Evolutionary conservation across 176 grass and related monocot genomes (phyloP).

Genomic region (Bothriochloa decipiens): DNA sequence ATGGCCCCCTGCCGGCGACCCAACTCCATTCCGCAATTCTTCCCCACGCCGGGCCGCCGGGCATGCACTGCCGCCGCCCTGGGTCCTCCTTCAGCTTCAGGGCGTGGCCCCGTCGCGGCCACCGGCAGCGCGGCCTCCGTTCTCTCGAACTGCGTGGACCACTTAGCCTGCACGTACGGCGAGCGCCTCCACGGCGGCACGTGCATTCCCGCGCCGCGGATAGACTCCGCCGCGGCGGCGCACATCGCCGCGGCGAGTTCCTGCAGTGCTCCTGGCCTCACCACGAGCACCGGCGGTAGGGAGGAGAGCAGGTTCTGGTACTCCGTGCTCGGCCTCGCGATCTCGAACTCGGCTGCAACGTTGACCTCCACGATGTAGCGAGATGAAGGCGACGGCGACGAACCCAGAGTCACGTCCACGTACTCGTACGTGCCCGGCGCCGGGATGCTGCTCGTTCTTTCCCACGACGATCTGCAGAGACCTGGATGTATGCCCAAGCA

Average conservation of each 20-base stretch:
- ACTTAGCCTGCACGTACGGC: constrained; percentile 75
- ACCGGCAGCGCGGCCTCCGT: neutral
- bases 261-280: constrained; percentile 44
- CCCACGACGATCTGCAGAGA: constrained; percentile 71
- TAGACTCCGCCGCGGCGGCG: constrained; percentile 64
- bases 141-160: constrained; percentile 55
- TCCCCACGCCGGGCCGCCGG: constrained; percentile 2
- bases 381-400: neutral
- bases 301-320: constrained; percentile 50
- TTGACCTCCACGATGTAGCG: constrained; percentile 82
- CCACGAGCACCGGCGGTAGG: constrained; percentile 59
- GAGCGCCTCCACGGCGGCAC: constrained; percentile 77
- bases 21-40: constrained; percentile 51
- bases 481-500: constrained; percentile 38
- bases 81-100: neutral
- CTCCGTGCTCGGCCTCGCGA: constrained; percentile 63
- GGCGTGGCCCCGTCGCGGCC: neutral
- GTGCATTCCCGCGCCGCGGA: constrained; percentile 69
- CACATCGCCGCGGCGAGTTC: constrained; percentile 67
- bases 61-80: neutral
- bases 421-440: constrained; percentile 58
- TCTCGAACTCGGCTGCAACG: constrained; percentile 67
- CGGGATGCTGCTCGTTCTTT: constrained; percentile 38
- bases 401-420: constrained; percentile 53
- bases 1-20: constrained; percentile 28